Base-by-base conservation (phyloP, 306 rosid genomes). In the Rosa lucieae region DNA sequence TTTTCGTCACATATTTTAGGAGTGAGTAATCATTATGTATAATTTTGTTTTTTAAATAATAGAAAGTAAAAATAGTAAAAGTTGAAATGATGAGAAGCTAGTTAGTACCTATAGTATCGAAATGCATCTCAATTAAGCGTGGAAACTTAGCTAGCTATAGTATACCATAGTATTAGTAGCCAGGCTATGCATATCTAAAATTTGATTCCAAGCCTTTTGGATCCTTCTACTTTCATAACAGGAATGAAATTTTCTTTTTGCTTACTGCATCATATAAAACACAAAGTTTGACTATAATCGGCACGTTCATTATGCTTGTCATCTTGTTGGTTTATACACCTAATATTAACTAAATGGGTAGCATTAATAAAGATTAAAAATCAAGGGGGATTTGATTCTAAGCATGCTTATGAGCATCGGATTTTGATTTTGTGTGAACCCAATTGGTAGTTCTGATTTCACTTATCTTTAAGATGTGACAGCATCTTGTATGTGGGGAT, bases 401-500 rank as follows among this genome's bases (percentile, higher is more conserved):
- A 70, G 73, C 77, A 67, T 79, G 78, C 66, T 71, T 49, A 71
- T 65, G 55, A 76, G 68, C 20, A 44, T 23, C 55, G 9, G 80
- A 76, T 79, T 80, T 67, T 67, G 71, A 67, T 67, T 67, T 55
- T 72, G 52, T 46, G 37, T 43, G 5, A 63, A 49, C 18, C 15
- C 37, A 23, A 71, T 79, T 83, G 79, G 78, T 70, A 14, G 63
- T 67, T 49, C 8, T 13, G 67, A 63, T 51, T 56, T 75, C 76
- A 70, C 69, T 63, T 61, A 76, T 84, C 69, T 71, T 23, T 75
- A 23, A 44, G 81, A 80, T 76, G 76, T 69, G 84, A 76, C 79
- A 76, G 81, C 74, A 73, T 80, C 87, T 80, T 55, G 26, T 80
- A 75, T 26, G 82, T 66, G 87, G 83, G 53, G 78, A 71, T 63